Evolutionary conservation across 78 protist species (phyloP), one percentile per base, ranked within the genome.

Genomic region (Dictyostelium capitatum): DNA sequence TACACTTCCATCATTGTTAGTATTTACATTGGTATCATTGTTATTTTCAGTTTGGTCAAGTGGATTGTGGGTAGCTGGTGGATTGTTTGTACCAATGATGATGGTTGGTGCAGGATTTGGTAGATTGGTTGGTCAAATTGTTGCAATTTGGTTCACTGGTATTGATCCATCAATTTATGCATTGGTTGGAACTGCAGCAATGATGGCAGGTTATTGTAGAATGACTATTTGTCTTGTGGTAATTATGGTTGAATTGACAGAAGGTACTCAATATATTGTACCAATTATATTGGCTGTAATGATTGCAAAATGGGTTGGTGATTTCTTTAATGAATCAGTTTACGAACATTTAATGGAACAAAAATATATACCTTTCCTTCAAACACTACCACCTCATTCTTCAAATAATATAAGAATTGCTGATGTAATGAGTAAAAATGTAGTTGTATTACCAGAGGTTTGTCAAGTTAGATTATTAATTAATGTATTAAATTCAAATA

Each of bases 21-120:
- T 83, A 4, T 97, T 97, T 65, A 53, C 92, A n/a, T 11, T 95
- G 48, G 32, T 95, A 19, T 92, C 90, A 37, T 97, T 90, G 50
- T 15, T 37, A 73, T 80, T 98, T 23, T 77, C 96, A 32, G 48
- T 92, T 25, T 14, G 89, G 85, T 96, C 98, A 1, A 82, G 84
- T 75, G 99, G 99, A 67, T 41, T 91, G n/a, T 67, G 94, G 65
- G 97, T 96, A 0, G 80, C 82, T 4, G 80, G 92, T 19, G 93
- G 96, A 11, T 80, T 93, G 20, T 97, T 97, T 59, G 97, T 98
- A 8, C 99, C 99, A 12, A 54, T 79, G 92, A 92, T 98, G 77
- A 81, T 97, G 79, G 90, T 89, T 17, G 99, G 99, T 12, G 98
- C 97, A 28, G 82, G 96, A 51, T 96, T 74, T 23, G 99, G 99